Base-by-base conservation (phyloP, 2,329 filamentous ascomycete genomes). In the Colletotrichum horii region DNA sequence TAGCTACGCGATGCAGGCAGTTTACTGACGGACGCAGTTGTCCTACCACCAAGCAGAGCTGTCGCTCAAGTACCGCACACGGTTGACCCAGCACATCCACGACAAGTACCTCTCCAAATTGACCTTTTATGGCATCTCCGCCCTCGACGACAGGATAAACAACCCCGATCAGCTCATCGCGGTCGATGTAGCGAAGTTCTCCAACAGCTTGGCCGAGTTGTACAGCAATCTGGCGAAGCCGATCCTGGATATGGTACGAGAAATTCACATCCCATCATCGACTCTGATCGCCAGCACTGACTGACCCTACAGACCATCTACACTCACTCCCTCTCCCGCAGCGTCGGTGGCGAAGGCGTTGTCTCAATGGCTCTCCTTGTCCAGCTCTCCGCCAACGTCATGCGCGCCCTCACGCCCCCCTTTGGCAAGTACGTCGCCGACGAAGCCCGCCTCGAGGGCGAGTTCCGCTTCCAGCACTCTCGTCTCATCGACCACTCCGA, bases 391-490 rank as follows among this genome's bases (percentile, higher is more conserved):
- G 96, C 97, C 16, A 94, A 94, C 80, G 91, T 98, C 26, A 98
- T 99, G 96, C 93, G 97, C 76, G 95, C 95, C 8, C 88, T 99
- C 34, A 98, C 97, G 1, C 97, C 97, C 7, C 97, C 97, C 0
- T 99, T 99, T 81, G 97, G 97, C 74, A 98, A 96, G 89, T 99
- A 97, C 81, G 97, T 99, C 22, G 97, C 97, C 36, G 97, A 99
- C 80, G 97, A 99, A 85, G 96, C 97, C 38, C 91, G 95, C 55
- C 85, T 99, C 24, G 97, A 99, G 85, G 97, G 97, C 78, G 97
- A 99, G 83, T 99, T 98, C 86, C 91, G 97, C 77, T 98, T 97
- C 86, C 94, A 98, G 81, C 97, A 99, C 86, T 97, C 95, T 4
- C 91, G 97, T 69, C 88, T 99, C 61, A 98, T 99, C 81, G 96